A percentile compares a stretch with the other conserved stretches of the same genome.
phyloP scores from a whole-genome alignment of 129 eudicot species.

The Pulicaria dysenterica region DNA sequence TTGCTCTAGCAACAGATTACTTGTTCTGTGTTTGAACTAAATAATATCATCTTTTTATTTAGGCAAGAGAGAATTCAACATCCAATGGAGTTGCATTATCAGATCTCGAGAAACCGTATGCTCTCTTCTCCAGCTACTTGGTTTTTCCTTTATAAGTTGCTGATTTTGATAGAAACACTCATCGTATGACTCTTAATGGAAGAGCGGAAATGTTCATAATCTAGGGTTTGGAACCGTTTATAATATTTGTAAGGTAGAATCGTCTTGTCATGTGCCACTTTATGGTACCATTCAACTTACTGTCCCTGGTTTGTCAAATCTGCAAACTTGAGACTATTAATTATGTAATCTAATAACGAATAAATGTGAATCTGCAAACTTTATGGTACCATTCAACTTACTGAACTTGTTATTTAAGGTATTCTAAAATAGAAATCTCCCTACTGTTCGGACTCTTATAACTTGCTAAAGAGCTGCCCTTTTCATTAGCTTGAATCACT shows the following conservation, averaged over 20 bases:
- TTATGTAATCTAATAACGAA: too few relatives aligned
- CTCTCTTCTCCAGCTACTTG: slow-evolving; percentile 17
- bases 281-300: not conserved
- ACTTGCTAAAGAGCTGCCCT: too few relatives aligned
- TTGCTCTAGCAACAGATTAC: slow-evolving; percentile 8
- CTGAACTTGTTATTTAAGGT: not conserved
- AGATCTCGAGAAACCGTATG: slow-evolving; percentile 67
- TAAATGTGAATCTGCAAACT: too few relatives aligned
- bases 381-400: too few relatives aligned
- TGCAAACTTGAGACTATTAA: not conserved
- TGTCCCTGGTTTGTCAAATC: not conserved
- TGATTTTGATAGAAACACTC: not conserved
- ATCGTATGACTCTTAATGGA: not conserved
- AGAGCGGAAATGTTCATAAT: not conserved
- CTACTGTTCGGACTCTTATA: not conserved
- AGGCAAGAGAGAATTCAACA: slow-evolving; percentile 55
- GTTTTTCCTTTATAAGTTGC: not conserved
- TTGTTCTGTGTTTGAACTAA: slow-evolving; percentile 15
- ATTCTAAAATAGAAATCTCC: not conserved
- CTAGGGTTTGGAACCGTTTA: not conserved
- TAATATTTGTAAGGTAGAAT: not conserved
- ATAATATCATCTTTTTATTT: slow-evolving; percentile 8
- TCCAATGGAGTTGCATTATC: slow-evolving; percentile 42
- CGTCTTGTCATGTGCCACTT: not conserved
- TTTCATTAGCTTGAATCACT: too few relatives aligned